Conservation (phyloP, 1,284 basidiomycete species). For the Hortiboletus rubellus region DNA sequence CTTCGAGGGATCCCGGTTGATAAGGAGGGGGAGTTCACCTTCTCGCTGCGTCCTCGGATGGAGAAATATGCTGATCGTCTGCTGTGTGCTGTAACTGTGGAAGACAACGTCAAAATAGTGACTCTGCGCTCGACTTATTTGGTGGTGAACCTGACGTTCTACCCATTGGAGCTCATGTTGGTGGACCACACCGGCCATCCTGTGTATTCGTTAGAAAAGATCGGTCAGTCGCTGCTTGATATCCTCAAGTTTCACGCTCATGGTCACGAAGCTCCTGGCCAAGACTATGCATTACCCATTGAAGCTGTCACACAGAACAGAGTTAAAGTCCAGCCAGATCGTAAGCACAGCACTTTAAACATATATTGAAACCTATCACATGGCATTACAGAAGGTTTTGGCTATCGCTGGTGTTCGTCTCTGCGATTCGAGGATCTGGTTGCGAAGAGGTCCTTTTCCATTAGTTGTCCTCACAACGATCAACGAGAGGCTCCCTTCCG, state of each 20-base stretch:
- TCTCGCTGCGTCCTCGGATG: conserved; percentile 79
- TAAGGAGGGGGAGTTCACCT: conserved; percentile 90
- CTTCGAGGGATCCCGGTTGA: conserved; percentile 91
- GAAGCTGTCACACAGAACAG: conserved; percentile 85
- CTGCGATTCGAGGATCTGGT: conserved; percentile 92
- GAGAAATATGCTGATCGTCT: conserved; percentile 81
- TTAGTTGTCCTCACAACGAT: conserved; percentile 86
- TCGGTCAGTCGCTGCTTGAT: conserved; percentile 51
- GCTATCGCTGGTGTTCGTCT: conserved; percentile 92
- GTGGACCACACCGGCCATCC: conserved; percentile 87
- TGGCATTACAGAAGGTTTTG: conserved; percentile 75
- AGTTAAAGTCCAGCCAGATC: conserved; percentile 90
- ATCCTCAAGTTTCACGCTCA: conserved; percentile 4
- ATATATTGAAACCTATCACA: conserved; percentile 11
- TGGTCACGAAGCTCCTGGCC: conserved; percentile 65
- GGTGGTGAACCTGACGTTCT: conserved; percentile 89
- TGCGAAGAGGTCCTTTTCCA: conserved; percentile 73
- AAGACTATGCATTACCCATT: conserved; percentile 88
- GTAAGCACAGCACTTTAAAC: conserved; percentile 48
- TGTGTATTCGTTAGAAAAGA: conserved; percentile 80
- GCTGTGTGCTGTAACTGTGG: conserved; percentile 88
- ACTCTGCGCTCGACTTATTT: conserved; percentile 94
- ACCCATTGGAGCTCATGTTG: conserved; percentile 91
- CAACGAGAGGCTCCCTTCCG: conserved; percentile 89
- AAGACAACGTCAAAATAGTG: conserved; percentile 94